A percentile compares a stretch with the other conserved stretches of the same genome.
These are phyloP conservation scores for Aspergillus ustus DNA, from an alignment of 2,329 filamentous ascomycete species.

Conservation along the genomic window DNA sequence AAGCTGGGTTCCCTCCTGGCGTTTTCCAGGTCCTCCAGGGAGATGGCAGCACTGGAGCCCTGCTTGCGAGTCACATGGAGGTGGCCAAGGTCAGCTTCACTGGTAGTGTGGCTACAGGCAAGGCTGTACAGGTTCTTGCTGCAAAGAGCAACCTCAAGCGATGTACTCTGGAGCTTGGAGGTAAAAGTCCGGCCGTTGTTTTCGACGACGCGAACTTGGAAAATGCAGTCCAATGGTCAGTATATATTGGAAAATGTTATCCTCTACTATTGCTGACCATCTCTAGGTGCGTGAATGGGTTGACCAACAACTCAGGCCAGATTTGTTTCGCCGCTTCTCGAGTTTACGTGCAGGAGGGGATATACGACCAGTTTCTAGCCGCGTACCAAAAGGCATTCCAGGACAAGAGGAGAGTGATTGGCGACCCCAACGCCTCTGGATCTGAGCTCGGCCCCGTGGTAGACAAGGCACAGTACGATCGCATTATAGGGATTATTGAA, in stretches of 20 bases:
- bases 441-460: neutral
- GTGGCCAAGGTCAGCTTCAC: constrained; percentile 9
- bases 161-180: constrained; percentile 1
- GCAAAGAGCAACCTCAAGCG: constrained; percentile 7
- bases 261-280: neutral
- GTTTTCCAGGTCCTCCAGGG: constrained; percentile 4
- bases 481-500: neutral
- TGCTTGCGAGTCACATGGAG: constrained; percentile 6
- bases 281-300: neutral
- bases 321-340: constrained; percentile 9
- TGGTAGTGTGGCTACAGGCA: neutral
- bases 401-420: neutral
- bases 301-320: constrained; percentile 6
- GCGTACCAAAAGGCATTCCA: neutral
- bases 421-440: neutral
- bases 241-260: neutral
- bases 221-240: constrained; percentile 3
- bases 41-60: constrained; percentile 5
- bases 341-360: constrained; percentile 7
- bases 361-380: neutral
- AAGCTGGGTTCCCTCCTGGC: constrained; percentile 6
- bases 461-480: constrained; percentile 58
- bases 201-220: constrained; percentile 2
- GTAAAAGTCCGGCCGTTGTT: constrained; percentile 2
- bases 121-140: neutral